Evolutionary conservation across 2,329 filamentous ascomycete genomes (phyloP).

Genomic region (Hypoxylon sp.): DNA sequence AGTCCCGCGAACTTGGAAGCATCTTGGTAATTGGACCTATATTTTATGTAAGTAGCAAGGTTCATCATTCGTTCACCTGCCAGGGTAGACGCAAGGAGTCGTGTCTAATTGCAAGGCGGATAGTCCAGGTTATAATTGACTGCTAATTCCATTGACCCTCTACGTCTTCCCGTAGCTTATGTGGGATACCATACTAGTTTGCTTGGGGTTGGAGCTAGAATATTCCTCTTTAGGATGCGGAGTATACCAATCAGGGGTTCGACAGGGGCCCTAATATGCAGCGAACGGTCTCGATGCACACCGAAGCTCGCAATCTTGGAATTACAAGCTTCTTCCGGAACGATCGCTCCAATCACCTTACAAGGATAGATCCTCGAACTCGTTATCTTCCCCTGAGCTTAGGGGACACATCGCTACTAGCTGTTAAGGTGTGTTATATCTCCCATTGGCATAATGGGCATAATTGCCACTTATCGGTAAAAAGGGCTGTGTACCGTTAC

Average conservation of each 20-base stretch:
- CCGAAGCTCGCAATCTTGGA: constrained; percentile 15
- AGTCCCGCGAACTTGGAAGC: constrained; percentile 6
- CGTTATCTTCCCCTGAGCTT: constrained; percentile 21
- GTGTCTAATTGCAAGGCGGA: constrained; percentile 12
- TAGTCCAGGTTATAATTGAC: constrained; percentile 26
- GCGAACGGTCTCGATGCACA: constrained; percentile 25
- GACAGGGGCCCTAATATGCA: constrained; percentile 12
- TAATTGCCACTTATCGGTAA: constrained; percentile 17
- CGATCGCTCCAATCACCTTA: constrained; percentile 22
- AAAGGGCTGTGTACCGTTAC: background rate
- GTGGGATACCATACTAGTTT: background rate
- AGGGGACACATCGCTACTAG: constrained; percentile 8
- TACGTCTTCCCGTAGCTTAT: background rate
- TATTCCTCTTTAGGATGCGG: constrained; percentile 15
- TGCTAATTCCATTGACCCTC: constrained; percentile 1
- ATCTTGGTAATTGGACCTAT: constrained; percentile 18
- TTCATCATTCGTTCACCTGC: constrained; percentile 3
- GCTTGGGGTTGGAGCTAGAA: background rate
- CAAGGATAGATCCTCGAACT: constrained; percentile 5
- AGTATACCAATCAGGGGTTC: constrained; percentile 11
- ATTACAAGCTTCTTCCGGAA: constrained; percentile 10
- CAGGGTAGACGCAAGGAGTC: constrained; percentile 18
- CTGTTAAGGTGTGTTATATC: constrained; percentile 18
- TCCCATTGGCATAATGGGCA: constrained; percentile 9
- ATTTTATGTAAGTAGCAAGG: constrained; percentile 27